A percentile compares a stretch with the other conserved stretches of the same genome.
phyloP scores from a whole-genome alignment of 805 yeast species.

The Myxozyma nipponensis region DNA sequence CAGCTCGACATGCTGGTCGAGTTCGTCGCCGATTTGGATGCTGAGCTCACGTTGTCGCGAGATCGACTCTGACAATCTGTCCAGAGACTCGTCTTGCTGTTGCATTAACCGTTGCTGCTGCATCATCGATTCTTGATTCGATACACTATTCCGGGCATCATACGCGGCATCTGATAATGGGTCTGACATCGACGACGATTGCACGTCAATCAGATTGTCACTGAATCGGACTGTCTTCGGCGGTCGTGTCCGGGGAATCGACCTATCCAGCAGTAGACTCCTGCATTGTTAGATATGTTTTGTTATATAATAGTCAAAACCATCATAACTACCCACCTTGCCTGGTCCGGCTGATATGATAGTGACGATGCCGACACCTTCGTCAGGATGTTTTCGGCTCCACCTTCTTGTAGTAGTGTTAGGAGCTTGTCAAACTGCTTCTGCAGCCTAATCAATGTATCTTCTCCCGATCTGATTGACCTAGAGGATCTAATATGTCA shows the following conservation, averaged over 20 bases:
- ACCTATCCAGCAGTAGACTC: slow-evolving; percentile 2
- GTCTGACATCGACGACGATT: slow-evolving; percentile 15
- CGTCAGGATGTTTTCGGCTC: slow-evolving; percentile 12
- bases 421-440: slow-evolving; percentile 25
- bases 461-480: slow-evolving; percentile 14
- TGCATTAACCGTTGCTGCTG: slow-evolving; percentile 35
- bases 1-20: slow-evolving; percentile 38
- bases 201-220: slow-evolving; percentile 32
- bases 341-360: slow-evolving; percentile 1
- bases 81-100: slow-evolving; percentile 42
- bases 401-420: slow-evolving; percentile 22
- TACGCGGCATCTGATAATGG: slow-evolving; percentile 21
- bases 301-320: too few relatives aligned
- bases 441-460: slow-evolving; percentile 23
- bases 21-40: slow-evolving; percentile 40
- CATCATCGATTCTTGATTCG: slow-evolving; percentile 23
- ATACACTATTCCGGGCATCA: slow-evolving; percentile 19
- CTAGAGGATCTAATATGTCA: slow-evolving; percentile 11
- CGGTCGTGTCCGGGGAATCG: slow-evolving; percentile 5
- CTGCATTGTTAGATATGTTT: not conserved
- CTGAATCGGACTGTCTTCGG: slow-evolving; percentile 33
- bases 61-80: slow-evolving; percentile 37
- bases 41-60: slow-evolving; percentile 40
- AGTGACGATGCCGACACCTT: slow-evolving; percentile 8
- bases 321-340: not conserved